Evolutionary conservation across 179 eudicot species (phyloP).

Genomic region (Pouteria campechiana): DNA sequence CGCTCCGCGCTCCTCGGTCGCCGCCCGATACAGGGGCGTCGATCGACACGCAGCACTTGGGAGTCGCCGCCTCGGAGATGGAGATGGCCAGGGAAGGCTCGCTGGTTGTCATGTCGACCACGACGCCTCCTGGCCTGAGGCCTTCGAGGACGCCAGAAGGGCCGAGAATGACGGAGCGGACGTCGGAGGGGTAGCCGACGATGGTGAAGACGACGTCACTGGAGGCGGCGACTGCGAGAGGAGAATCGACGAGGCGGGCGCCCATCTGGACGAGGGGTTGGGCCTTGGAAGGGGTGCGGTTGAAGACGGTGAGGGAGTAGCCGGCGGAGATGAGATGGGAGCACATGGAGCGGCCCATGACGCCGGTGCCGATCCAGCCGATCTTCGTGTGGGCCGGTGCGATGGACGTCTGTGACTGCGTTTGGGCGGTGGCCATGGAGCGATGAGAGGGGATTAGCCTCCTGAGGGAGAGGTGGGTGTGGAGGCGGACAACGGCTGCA

Average conservation of each 20-base stretch:
- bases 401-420: constrained; percentile 19
- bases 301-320: constrained; percentile 74
- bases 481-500: constrained; percentile 4
- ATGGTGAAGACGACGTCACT: constrained; percentile 97
- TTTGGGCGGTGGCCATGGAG: constrained; percentile 46
- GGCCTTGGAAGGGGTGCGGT: constrained; percentile 82
- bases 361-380: constrained; percentile 98
- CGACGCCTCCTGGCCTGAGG: constrained; percentile 36
- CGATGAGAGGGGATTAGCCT: constrained; percentile 11
- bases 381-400: constrained; percentile 54
- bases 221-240: constrained; percentile 47
- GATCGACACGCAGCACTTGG: constrained; percentile 32
- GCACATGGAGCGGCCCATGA: constrained; percentile 95
- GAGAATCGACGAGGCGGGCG: constrained; percentile 55
- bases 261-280: constrained; percentile 44
- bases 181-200: constrained; percentile 95
- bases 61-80: constrained; percentile 32
- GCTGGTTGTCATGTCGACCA: constrained; percentile 95
- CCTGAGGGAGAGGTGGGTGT: background rate
- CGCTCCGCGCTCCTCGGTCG: constrained; percentile 63
- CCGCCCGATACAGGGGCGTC: constrained; percentile 99
- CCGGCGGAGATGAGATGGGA: constrained; percentile 78
- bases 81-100: constrained; percentile 67
- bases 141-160: constrained; percentile 45
- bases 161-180: constrained; percentile 60